Evolutionary conservation across 1,284 basidiomycete species (phyloP).

Genomic region (Sanghuangporus sanghuang): DNA sequence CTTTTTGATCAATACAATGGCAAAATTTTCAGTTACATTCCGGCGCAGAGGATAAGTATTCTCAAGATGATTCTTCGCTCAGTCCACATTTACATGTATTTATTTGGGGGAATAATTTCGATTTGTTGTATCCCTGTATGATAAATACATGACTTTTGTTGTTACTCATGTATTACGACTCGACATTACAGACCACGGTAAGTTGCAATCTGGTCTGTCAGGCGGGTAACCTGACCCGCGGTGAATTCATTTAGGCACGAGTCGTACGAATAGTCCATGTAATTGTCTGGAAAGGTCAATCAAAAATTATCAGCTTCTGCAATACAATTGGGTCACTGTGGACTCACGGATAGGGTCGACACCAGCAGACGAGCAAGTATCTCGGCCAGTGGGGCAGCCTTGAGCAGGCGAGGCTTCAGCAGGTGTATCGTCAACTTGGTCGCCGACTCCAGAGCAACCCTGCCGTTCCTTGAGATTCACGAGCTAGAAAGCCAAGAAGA

Average conservation of each 20-base stretch:
- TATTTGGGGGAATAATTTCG: too few species aligned
- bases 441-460: conserved; percentile 34
- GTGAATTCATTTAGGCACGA: conserved; percentile 46
- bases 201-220: background rate
- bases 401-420: conserved; percentile 37
- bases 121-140: too few species aligned
- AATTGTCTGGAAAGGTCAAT: conserved; percentile 29
- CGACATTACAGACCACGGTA: background rate
- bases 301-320: background rate
- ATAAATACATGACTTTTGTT: background rate
- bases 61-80: too few species aligned
- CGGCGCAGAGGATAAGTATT: too few species aligned
- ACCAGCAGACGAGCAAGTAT: conserved; percentile 40
- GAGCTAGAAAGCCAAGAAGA: background rate
- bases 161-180: background rate
- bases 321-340: conserved; percentile 19
- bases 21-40: too few species aligned
- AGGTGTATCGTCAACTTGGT: conserved; percentile 45
- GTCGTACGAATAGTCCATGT: conserved; percentile 40
- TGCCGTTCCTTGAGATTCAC: conserved; percentile 18
- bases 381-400: conserved; percentile 42
- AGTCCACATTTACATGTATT: too few species aligned
- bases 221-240: conserved; percentile 21
- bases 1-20: too few species aligned
- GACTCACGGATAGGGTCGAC: conserved; percentile 41